Evolutionary conservation across 1,284 basidiomycete genomes (phyloP).

Genomic region (Trametes sp.): DNA sequence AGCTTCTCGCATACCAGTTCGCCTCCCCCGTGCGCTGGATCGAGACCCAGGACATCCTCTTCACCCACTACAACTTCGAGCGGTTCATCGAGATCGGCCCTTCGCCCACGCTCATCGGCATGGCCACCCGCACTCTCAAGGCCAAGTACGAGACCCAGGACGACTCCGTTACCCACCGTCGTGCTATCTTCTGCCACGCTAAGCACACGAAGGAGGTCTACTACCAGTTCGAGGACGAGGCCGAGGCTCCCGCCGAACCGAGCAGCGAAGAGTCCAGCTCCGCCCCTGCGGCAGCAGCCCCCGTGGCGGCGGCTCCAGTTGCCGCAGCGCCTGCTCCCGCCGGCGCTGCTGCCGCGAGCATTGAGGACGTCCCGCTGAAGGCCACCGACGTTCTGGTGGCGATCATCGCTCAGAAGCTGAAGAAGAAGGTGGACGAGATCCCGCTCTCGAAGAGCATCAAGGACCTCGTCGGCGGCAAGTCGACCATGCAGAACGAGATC

Average conservation of each 20-base stretch:
- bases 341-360: constrained; percentile 72
- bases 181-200: constrained; percentile 90
- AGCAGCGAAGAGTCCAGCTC: constrained; percentile 46
- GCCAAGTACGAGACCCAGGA: constrained; percentile 95
- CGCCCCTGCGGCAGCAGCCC: constrained; percentile 53
- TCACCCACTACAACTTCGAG: constrained; percentile 90
- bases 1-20: constrained; percentile 96
- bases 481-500: constrained; percentile 97
- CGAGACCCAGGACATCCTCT: constrained; percentile 96
- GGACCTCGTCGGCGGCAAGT: constrained; percentile 98
- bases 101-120: constrained; percentile 94
- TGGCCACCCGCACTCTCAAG: constrained; percentile 95
- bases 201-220: constrained; percentile 98
- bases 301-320: constrained; percentile 53
- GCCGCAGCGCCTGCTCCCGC: constrained; percentile 54
- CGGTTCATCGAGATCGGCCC: constrained; percentile 96
- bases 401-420: constrained; percentile 97
- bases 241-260: constrained; percentile 56
- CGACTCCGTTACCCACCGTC: constrained; percentile 82
- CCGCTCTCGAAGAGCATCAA: constrained; percentile 97
- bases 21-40: constrained; percentile 98
- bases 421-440: constrained; percentile 92
- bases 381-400: constrained; percentile 89
- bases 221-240: constrained; percentile 96
- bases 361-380: constrained; percentile 93